Base-by-base conservation (phyloP, 352 stramenopile species). In the Globisporangium perplexum region DNA sequence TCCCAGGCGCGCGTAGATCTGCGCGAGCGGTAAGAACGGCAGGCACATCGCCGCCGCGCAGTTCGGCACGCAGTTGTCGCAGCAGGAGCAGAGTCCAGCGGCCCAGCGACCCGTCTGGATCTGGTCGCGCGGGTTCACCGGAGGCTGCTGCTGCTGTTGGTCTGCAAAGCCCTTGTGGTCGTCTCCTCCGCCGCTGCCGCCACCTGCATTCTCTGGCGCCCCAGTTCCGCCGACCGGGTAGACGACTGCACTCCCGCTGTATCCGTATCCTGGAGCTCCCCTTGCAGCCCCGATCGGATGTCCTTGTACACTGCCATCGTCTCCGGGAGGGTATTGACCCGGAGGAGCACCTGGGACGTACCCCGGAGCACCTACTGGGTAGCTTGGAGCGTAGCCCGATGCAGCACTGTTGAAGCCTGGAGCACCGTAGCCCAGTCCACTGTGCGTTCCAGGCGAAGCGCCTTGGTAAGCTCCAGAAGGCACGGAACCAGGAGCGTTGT, bases 1-100 rank as follows among this genome's bases (percentile, higher is more conserved):
- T 10, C 62, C 65, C 18, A 70, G 17, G 14, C 65, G 53, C 26
- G 62, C 48, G n/a, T 55, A 59, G 35, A 70, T 55, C 24, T 77
- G 68, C 0, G 65, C 65, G 5, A 77, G 28, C 22, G 65, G 42
- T 18, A 77, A 47, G 55, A 51, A 77, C 47, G 68, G 65, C 10
- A 47, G 69, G 45, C 57, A 63, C 17, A 22, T 63, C 14, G 62
- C 31, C 56, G 73, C 54, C 17, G 20, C 31, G 44, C 59, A 62
- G 54, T 73, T 77, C 14, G 68, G 62, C 23, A 67, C 47, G 43
- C 50, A 57, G 41, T 58, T 15, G 50, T 67, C 52, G 36, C 51
- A 67, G 55, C 65, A 73, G 15, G 55, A 47, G 48, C 55, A 77
- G 3, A 77, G 31, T 1, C 57, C 57, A 6, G 54, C 45, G 1